A percentile compares a stretch with the other conserved stretches of the same genome.
These are phyloP conservation scores for Vitis cinerea DNA, from an alignment of 164 flowering plant genomes.

Conservation along the genomic window DNA sequence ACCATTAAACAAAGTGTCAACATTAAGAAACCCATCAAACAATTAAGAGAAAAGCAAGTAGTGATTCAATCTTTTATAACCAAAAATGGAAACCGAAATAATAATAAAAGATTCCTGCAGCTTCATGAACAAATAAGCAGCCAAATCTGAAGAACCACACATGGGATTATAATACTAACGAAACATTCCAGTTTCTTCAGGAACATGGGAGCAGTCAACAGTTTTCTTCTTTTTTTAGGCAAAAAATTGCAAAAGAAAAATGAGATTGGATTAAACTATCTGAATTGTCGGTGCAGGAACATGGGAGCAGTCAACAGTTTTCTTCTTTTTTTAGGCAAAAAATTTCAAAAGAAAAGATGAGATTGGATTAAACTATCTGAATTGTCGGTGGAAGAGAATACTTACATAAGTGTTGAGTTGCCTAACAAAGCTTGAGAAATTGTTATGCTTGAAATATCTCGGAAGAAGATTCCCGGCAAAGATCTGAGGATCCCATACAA, in stretches of 20 bases:
- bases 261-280: neutral
- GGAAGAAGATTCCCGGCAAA: constrained; percentile 68
- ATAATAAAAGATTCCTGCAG: neutral
- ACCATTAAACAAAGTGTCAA: constrained; percentile 11
- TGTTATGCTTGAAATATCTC: constrained; percentile 80
- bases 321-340: neutral
- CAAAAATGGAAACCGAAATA: neutral
- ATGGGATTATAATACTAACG: constrained; percentile 2
- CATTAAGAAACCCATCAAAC: neutral
- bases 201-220: neutral
- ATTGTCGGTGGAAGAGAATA: neutral
- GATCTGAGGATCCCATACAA: constrained; percentile 69
- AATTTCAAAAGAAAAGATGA: neutral
- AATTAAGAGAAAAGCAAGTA: neutral
- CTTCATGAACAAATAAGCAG: constrained; percentile 4
- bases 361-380: neutral
- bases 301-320: neutral
- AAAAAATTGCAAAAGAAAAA: neutral
- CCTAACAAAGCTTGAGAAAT: constrained; percentile 87
- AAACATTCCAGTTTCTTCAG: too few relatives aligned
- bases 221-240: neutral
- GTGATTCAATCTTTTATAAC: neutral
- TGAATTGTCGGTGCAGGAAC: neutral
- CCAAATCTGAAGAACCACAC: constrained; percentile 10
- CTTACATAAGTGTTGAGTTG: constrained; percentile 88